Base-by-base conservation (phyloP, 306 rosid species). In the Castanea crenata region DNA sequence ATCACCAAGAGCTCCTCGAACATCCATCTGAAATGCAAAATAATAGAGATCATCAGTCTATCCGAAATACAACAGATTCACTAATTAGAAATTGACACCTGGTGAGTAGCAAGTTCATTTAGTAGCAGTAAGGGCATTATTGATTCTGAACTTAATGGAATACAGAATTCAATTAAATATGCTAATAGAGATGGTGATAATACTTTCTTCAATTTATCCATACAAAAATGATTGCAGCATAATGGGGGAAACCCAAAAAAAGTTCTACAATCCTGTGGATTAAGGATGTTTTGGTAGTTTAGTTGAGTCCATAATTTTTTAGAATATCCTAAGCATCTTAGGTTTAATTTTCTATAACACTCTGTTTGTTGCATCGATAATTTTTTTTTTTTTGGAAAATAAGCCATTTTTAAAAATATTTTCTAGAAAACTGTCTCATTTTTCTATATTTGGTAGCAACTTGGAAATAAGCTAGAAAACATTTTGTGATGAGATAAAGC, bases 1-100 rank as follows among this genome's bases (percentile, higher is more conserved):
- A 86, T 96, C 97, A 54, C 93, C 99, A 34, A 96, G 98, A 41
- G 96, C 94, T 81, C 96, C 98, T 38, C 99, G 98, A 76, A 96
- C 82, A 74, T 96, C 98, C 94, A 96, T 93, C 99, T 96, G 93
- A 82, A 82, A 69, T 80, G 81, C 62, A 85, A 79, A 85, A 8
- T 83, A 72, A 78, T 74, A 32, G 16, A 74, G 68, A 77, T 52
- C 69, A 78, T 82, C 79, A 86, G 80, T 68, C 76, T 31, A 77
- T 34, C 52, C 38, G n/a, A 63, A 63, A 63, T 34, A 27, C 12
- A 63, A 34, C 38, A 1, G 4, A 63, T 49, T 49, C 16, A 0
- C 69, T 63, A 14, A 63, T 29, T 63, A 14, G 44, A 63, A 63
- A 12, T 63, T 63, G 69, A 63, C 41, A 61, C 8, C 67, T 8